Evolutionary conservation across 306 rosid species (phyloP), one percentile per base, ranked within the genome.

Genomic region (Medicago lupulina): DNA sequence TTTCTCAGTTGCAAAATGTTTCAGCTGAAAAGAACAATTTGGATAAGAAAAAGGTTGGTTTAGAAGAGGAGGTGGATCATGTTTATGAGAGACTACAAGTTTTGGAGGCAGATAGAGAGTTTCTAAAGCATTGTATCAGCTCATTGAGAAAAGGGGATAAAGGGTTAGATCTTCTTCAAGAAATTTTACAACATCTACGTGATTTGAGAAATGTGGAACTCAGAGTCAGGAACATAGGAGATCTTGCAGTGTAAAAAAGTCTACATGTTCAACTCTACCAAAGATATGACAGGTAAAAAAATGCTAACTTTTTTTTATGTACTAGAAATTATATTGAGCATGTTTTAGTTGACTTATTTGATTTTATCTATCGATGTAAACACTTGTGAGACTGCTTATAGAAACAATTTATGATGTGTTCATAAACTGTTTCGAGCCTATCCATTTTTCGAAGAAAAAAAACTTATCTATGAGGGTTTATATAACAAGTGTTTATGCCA

Each of bases 81-180:
- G 93, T 92, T 28, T 92, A 95, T 16, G 97, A 92, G 85, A 92
- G 97, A 82, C 83, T 95, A 67, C 96, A 92, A 58, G 92, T 93
- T 6, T 87, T 95, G 40, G 99, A 95, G 77, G 93, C 90, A 41
- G 97, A 95, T 57, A 89, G 97, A 65, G 99, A 92, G 82, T 96
- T 96, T 78, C 98, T 96, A 54, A 92, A 89, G 86, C 96, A 92
- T 51, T 96, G 99, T 55, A 78, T 92, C 62, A 80, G 91, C 71
- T 95, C 99, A 63, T 83, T 96, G 89, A 88, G 86, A 82, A 96
- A 96, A 87, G 99, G 98, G 8, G 99, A 92, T 59, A 89, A 90
- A 75, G 98, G 99, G 16, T 58, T 96, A 54, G 61, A 86, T 71
- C 89, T 93, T 83, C 97, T 93, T 73, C 93, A 89, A 82, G 96